Percentiles rank a stretch among this genome's conserved stretches.
Conservation (phyloP, 768 basidiomycete genomes). For the Lentinula guzmanii region DNA sequence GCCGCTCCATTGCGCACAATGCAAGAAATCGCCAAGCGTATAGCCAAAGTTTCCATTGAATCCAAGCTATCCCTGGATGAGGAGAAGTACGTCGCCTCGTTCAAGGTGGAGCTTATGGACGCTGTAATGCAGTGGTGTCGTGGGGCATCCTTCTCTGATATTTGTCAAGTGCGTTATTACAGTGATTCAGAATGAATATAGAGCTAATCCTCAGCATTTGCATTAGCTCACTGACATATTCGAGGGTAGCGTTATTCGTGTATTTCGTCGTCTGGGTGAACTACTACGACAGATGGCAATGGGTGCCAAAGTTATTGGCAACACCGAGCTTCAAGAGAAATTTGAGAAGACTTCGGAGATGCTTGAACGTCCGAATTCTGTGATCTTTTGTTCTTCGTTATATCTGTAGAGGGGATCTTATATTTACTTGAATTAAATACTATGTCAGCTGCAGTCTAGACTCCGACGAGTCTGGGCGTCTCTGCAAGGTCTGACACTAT, state of each 20-base stretch:
- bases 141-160: slow-evolving; percentile 94
- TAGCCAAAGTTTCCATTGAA: slow-evolving; percentile 96
- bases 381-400: slow-evolving; percentile 85
- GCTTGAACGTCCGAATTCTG: slow-evolving; percentile 91
- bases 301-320: slow-evolving; percentile 95
- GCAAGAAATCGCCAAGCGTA: slow-evolving; percentile 92
- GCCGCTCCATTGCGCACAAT: slow-evolving; percentile 88
- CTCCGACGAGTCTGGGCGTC: no score
- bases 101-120: slow-evolving; percentile 99
- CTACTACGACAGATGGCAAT: slow-evolving; percentile 93
- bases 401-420: slow-evolving; percentile 44
- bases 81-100: slow-evolving; percentile 91
- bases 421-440: no score
- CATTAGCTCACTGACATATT: slow-evolving; percentile 91
- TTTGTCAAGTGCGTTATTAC: slow-evolving; percentile 71
- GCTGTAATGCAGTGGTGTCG: slow-evolving; percentile 97
- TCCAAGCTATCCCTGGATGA: slow-evolving; percentile 86
- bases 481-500: no score
- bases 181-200: not conserved
- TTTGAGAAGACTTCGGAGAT: slow-evolving; percentile 89
- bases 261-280: slow-evolving; percentile 92
- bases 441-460: no score
- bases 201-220: slow-evolving; percentile 1
- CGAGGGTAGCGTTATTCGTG: slow-evolving; percentile 94
- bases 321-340: slow-evolving; percentile 87